Evolutionary conservation across 2,329 filamentous ascomycete species (phyloP).

Genomic region (Dothiorella sarmentorum): DNA sequence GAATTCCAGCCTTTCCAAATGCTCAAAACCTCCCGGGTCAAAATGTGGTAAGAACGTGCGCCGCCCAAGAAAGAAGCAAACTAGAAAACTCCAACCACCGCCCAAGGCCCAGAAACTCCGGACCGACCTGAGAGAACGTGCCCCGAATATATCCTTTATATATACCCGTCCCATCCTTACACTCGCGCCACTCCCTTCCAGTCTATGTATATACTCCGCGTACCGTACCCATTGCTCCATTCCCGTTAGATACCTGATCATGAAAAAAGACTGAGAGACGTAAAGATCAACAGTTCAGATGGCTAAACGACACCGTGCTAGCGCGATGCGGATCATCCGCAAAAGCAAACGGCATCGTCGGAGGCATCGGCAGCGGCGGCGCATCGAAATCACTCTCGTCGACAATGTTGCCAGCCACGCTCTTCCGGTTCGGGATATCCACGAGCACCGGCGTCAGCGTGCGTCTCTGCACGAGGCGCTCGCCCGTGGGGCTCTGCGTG

Average conservation of each 20-base stretch:
- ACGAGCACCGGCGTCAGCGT: slow-evolving; percentile 8
- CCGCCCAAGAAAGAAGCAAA: not conserved
- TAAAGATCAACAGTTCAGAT: slow-evolving; percentile 9
- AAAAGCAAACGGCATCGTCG: not conserved
- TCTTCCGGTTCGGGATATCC: slow-evolving; percentile 14
- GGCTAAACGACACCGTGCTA: slow-evolving; percentile 10
- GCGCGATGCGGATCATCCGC: not conserved
- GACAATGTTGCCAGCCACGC: slow-evolving; percentile 9
- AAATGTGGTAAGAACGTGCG: not conserved
- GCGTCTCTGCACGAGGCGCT: slow-evolving; percentile 12
- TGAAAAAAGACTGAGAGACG: not conserved
- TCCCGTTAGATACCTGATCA: not conserved
- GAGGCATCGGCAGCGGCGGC: not conserved
- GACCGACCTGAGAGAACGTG: not conserved
- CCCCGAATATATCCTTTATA: not conserved
- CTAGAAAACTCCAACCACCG: not conserved
- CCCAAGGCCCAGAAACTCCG: not conserved
- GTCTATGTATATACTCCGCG: not conserved
- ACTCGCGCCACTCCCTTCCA: not conserved
- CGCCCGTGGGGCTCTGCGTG: slow-evolving; percentile 7
- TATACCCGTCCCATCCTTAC: not conserved
- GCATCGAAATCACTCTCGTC: slow-evolving; percentile 4
- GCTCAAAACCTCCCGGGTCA: not conserved
- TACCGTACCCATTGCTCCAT: not conserved
- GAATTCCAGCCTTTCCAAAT: not conserved